Evolutionary conservation across 2,329 filamentous ascomycete species (phyloP).

Genomic region (Pseudogymnoascus sp.): DNA sequence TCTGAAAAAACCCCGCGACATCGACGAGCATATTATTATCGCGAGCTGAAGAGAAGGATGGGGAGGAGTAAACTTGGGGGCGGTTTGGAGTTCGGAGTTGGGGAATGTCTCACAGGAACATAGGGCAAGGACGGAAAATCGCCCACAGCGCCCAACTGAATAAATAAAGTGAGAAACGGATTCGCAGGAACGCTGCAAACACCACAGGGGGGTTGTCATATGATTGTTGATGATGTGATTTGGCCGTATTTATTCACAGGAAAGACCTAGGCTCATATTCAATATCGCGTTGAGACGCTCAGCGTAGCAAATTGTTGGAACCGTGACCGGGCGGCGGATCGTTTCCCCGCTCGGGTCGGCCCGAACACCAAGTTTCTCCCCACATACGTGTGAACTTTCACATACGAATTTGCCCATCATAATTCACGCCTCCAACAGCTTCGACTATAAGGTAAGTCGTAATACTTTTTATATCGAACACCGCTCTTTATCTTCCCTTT

Average conservation of each 20-base stretch:
- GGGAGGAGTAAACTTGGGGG: not conserved
- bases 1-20: not conserved
- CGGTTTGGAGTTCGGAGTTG: not conserved
- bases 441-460: not conserved
- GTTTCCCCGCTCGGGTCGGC: not conserved
- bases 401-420: conserved; percentile 5
- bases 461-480: not conserved
- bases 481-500: not conserved
- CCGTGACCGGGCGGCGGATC: not conserved
- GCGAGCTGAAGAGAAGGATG: not conserved
- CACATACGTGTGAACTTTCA: not conserved
- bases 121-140: not conserved
- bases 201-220: not conserved
- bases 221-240: not conserved
- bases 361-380: not conserved
- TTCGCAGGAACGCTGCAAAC: not conserved
- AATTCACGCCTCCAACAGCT: conserved; percentile 6
- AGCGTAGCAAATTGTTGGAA: not conserved
- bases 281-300: not conserved
- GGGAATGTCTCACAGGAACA: not conserved
- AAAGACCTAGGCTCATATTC: not conserved
- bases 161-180: not conserved
- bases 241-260: not conserved
- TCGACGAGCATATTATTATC: not conserved
- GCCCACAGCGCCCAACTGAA: not conserved